phyloP scores from a whole-genome alignment of 2,329 filamentous ascomycete species.

The Beauveria varroae region DNA sequence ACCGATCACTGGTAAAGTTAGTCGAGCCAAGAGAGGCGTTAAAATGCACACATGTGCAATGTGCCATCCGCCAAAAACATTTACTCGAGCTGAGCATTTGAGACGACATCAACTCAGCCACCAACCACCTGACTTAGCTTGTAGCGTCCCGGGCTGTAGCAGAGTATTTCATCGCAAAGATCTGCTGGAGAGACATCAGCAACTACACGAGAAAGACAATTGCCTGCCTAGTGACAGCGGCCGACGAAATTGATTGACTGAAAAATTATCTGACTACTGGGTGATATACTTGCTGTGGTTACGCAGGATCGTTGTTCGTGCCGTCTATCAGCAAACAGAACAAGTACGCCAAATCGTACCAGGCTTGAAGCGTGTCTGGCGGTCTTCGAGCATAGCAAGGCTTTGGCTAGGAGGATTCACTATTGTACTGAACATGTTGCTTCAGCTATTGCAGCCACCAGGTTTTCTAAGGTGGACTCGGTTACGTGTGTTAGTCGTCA shows the following conservation, averaged over 20 bases:
- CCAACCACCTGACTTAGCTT: slow-evolving; percentile 43
- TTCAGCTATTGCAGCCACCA: too few relatives aligned
- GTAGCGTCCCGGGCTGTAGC: slow-evolving; percentile 46
- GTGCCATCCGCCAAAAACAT: slow-evolving; percentile 48
- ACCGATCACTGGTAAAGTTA: slow-evolving; percentile 49
- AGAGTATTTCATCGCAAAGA: slow-evolving; percentile 52
- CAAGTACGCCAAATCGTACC: too few relatives aligned
- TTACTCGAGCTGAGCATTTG: slow-evolving; percentile 55
- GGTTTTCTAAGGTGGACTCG: too few relatives aligned
- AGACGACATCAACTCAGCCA: slow-evolving; percentile 57
- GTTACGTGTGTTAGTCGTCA: too few relatives aligned
- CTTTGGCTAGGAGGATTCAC: too few relatives aligned
- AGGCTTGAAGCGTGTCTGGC: too few relatives aligned
- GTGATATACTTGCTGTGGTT: too few relatives aligned
- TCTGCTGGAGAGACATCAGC: slow-evolving; percentile 50
- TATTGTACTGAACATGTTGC: too few relatives aligned
- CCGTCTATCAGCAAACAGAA: too few relatives aligned
- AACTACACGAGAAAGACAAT: slow-evolving; percentile 29
- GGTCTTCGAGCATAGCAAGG: too few relatives aligned
- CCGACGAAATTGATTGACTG: too few relatives aligned
- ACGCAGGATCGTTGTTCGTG: too few relatives aligned
- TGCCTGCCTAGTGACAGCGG: slow-evolving; percentile 27
- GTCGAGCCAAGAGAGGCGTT: slow-evolving; percentile 51
- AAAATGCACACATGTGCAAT: slow-evolving; percentile 47
- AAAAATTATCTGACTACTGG: neutral